Percentiles rank a stretch among this genome's conserved stretches.
phyloP scores from a whole-genome alignment of 1,284 basidiomycete species.

The Sparassis latifolia region DNA sequence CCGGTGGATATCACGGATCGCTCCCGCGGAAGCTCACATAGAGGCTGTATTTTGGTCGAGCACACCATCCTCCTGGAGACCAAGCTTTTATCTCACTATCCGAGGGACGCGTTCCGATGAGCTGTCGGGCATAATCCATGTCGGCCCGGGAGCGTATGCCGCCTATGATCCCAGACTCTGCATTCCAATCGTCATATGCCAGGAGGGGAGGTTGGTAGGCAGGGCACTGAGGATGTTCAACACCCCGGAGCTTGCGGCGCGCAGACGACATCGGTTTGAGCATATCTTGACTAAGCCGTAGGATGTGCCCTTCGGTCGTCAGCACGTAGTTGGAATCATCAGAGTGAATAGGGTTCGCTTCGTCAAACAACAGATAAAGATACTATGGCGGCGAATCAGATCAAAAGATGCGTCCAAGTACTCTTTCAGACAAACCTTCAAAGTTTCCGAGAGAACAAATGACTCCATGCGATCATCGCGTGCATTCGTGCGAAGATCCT shows the following conservation, averaged over 20 bases:
- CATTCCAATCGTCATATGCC: constrained; percentile 25
- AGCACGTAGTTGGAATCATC: constrained; percentile 82
- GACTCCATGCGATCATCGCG: constrained; percentile 91
- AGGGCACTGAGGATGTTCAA: constrained; percentile 70
- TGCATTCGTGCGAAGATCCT: constrained; percentile 74
- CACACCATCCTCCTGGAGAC: constrained; percentile 69
- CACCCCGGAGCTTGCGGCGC: constrained; percentile 55
- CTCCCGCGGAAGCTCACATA: constrained; percentile 47
- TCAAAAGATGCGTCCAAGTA: neutral
- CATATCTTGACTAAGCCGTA: constrained; percentile 53
- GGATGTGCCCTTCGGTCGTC: constrained; percentile 91
- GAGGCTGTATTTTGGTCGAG: constrained; percentile 58
- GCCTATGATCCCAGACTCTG: constrained; percentile 44
- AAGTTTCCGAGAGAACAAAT: constrained; percentile 84
- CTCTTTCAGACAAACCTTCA: constrained; percentile 53
- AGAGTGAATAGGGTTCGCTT: constrained; percentile 65
- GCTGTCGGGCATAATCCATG: constrained; percentile 68
- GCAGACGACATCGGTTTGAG: constrained; percentile 50
- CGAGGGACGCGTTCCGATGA: constrained; percentile 48
- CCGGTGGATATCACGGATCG: too few species aligned
- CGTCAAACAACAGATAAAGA: constrained; percentile 87
- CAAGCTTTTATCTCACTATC: constrained; percentile 50
- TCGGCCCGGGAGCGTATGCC: constrained; percentile 70
- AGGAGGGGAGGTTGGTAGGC: constrained; percentile 46
- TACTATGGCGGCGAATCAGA: constrained; percentile 47